Evolutionary conservation across 2,329 filamentous ascomycete species (phyloP).

Genomic region (Phaeoacremonium minimum): DNA sequence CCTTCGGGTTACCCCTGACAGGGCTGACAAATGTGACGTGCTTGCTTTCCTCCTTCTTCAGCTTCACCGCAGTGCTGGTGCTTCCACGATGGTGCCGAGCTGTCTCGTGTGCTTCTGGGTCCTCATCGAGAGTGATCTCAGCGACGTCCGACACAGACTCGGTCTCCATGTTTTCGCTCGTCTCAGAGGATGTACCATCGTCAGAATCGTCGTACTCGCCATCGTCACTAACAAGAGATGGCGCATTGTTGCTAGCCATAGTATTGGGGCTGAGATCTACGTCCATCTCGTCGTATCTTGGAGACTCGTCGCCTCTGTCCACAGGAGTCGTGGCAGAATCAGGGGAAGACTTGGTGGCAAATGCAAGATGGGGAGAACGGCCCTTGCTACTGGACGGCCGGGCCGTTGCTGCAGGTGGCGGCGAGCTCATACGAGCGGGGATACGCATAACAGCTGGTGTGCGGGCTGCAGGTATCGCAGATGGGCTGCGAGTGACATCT

Average conservation of each 20-base stretch:
- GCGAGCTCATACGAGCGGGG: constrained; percentile 52
- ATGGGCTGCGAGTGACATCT: too few relatives aligned
- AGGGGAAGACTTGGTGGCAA: constrained; percentile 29
- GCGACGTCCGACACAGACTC: constrained; percentile 57
- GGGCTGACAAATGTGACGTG: constrained; percentile 52
- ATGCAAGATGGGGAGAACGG: constrained; percentile 31
- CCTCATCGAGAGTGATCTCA: constrained; percentile 58
- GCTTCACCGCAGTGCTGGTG: constrained; percentile 34
- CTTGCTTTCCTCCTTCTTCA: constrained; percentile 51
- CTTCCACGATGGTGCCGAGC: constrained; percentile 32
- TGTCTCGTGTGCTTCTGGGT: constrained; percentile 32
- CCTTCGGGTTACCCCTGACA: constrained; percentile 29
- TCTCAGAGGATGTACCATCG: constrained; percentile 57
- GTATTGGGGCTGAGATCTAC: constrained; percentile 66
- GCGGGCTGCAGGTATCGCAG: constrained; percentile 26
- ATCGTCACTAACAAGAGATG: constrained; percentile 76
- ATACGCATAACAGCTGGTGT: constrained; percentile 49
- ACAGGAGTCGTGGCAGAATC: constrained; percentile 21
- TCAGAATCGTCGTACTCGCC: constrained; percentile 74
- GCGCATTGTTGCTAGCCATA: constrained; percentile 69
- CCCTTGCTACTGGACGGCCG: constrained; percentile 58
- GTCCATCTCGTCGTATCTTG: constrained; percentile 49
- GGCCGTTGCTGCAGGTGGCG: constrained; percentile 38
- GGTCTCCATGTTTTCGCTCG: constrained; percentile 52
- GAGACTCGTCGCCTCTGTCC: constrained; percentile 19